Evolutionary conservation across 1,284 basidiomycete genomes (phyloP).

Genomic region (Phellopilus nigrolimitatus): DNA sequence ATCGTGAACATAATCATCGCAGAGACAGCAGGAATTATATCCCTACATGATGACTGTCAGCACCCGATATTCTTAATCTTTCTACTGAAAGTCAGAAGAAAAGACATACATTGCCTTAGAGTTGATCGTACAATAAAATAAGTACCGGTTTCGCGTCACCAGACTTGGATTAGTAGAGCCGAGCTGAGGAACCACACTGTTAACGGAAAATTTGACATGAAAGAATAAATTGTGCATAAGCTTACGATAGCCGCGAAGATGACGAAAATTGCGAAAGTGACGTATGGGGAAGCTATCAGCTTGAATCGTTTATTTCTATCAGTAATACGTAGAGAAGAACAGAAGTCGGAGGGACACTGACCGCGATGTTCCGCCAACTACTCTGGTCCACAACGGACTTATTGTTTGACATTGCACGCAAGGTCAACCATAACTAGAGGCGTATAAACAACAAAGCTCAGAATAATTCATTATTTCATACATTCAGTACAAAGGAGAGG

Average conservation of each 20-base stretch:
- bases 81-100: background rate
- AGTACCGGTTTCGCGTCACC: background rate
- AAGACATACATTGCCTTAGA: background rate
- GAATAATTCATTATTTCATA: background rate
- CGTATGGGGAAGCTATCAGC: background rate
- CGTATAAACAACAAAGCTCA: background rate
- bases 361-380: background rate
- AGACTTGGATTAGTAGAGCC: background rate
- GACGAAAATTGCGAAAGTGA: background rate
- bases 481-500: constrained; percentile 6
- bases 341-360: background rate
- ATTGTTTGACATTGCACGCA: background rate
- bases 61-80: background rate
- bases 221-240: background rate
- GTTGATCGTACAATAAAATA: background rate
- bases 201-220: too few relatives aligned
- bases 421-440: background rate
- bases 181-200: background rate
- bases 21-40: background rate
- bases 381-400: background rate
- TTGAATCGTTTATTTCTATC: background rate
- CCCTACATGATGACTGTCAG: background rate
- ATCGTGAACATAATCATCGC: background rate
- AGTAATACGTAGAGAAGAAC: background rate
- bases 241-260: background rate